These are phyloP conservation scores for Teratosphaeria nubilosa DNA, from an alignment of 2,329 filamentous ascomycete genomes.

Conservation along the genomic window DNA sequence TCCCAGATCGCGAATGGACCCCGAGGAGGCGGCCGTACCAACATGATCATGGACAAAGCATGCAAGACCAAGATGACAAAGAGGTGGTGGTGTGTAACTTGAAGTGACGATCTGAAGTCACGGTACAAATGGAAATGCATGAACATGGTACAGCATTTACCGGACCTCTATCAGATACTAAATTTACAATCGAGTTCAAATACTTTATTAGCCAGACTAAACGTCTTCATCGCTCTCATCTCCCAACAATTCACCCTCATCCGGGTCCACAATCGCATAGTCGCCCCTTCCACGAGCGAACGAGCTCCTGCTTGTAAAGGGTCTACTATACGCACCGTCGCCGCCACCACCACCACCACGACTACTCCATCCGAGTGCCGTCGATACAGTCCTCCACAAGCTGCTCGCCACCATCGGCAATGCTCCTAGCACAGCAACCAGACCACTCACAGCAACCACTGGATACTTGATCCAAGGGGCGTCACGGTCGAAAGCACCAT, in stretches of 20 bases:
- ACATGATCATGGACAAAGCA: too few species aligned
- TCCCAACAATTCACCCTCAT: conserved; percentile 87
- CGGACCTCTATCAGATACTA: background rate
- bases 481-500: conserved; percentile 53
- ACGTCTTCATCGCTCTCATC: conserved; percentile 49
- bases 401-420: conserved; percentile 60
- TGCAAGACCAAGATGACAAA: too few species aligned
- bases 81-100: too few species aligned
- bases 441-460: conserved; percentile 35
- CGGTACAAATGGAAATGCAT: background rate
- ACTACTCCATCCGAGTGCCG: conserved; percentile 41
- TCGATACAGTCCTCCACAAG: conserved; percentile 56
- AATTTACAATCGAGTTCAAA: background rate
- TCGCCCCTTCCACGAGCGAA: conserved; percentile 82
- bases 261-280: conserved; percentile 79
- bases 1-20: too few species aligned
- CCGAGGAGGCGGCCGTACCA: too few species aligned
- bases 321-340: conserved; percentile 45
- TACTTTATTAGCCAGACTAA: conserved; percentile 1
- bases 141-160: background rate
- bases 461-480: conserved; percentile 73
- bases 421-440: conserved; percentile 46
- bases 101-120: background rate
- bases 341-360: conserved; percentile 29
- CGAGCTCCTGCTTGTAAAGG: conserved; percentile 79